phyloP scores from a whole-genome alignment of 208 protist genomes.

The Acanthamoeba rhysodes region DNA sequence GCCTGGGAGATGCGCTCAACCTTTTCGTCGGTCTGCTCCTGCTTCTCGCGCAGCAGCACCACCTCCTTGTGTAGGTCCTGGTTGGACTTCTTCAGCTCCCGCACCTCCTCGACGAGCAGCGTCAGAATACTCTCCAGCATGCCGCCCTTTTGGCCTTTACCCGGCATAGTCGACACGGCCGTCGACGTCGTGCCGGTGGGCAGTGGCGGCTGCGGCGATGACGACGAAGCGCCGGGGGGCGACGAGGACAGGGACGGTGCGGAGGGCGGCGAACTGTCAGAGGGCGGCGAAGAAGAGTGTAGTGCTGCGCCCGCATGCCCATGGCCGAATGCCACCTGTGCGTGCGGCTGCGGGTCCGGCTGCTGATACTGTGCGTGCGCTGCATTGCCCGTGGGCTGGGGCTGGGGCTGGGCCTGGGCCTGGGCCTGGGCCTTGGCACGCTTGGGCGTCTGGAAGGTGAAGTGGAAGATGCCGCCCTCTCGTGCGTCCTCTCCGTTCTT shows the following conservation, averaged over 20 bases:
- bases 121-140: slow-evolving; percentile 62
- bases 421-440: background rate
- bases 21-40: slow-evolving; percentile 48
- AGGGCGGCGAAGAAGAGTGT: background rate
- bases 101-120: slow-evolving; percentile 58
- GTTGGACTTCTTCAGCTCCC: slow-evolving; percentile 48
- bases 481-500: slow-evolving; percentile 44
- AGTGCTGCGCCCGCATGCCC: no score
- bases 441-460: slow-evolving; percentile 57
- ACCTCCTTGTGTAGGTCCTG: slow-evolving; percentile 40
- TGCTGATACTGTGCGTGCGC: background rate
- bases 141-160: background rate
- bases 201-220: background rate
- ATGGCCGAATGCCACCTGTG: no score
- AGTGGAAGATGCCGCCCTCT: slow-evolving; percentile 44
- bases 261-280: background rate
- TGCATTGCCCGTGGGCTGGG: background rate
- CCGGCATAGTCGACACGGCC: background rate
- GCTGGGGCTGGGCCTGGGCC: background rate
- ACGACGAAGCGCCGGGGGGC: background rate
- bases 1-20: slow-evolving; percentile 15
- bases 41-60: slow-evolving; percentile 42
- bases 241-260: background rate
- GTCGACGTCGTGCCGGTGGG: background rate
- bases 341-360: background rate